Evolutionary conservation across 2,329 filamentous ascomycete genomes (phyloP), one percentile per base, ranked within the genome.

Genomic region (Nemania sp.): DNA sequence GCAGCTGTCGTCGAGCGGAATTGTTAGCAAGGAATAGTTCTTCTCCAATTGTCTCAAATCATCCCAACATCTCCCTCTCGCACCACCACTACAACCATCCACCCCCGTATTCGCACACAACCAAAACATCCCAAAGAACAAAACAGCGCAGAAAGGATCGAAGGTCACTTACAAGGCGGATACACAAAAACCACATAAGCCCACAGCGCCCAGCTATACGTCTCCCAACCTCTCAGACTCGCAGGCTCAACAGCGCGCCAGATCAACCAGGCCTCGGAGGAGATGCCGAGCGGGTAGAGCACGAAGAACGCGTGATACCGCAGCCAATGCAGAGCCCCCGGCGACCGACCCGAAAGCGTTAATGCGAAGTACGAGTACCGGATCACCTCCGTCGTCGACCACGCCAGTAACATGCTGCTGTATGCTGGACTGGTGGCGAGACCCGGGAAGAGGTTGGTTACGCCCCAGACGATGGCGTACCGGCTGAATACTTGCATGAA

Each of bases 221-320:
- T 59, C 69, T 76, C 66, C 73, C 76, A 61, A 71, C 76, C 61
- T 75, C 70, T 60, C 65, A 75, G 43, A 6, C 62, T 68, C 1
- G 84, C 84, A 2, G 88, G 86, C 11, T 73, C 78, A 43, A 88
- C 80, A 1, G 90, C 86, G 52, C 80, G 77, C 69, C 85, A 90
- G 47, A 97, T 86, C 66, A 97, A 80, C 73, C 81, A 84, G 66
- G 88, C 90, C 80, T 99, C 94, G 74, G 89, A 94, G 34, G 82
- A 79, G 68, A 97, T 97, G 36, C 94, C 94, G 55, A 97, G 71
- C 1, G 94, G 94, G 74, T 99, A 99, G 19, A 99, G 82, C 31
- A 97, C 76, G 66, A 90, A 91, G 75, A 99, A 99, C 6, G 90
- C 91, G 72, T 95, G 96, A 74, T 97, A 92, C 64, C 91, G 80